phyloP scores from a whole-genome alignment of 2,329 filamentous ascomycete genomes.

The Ascocoryne sarcoides region DNA sequence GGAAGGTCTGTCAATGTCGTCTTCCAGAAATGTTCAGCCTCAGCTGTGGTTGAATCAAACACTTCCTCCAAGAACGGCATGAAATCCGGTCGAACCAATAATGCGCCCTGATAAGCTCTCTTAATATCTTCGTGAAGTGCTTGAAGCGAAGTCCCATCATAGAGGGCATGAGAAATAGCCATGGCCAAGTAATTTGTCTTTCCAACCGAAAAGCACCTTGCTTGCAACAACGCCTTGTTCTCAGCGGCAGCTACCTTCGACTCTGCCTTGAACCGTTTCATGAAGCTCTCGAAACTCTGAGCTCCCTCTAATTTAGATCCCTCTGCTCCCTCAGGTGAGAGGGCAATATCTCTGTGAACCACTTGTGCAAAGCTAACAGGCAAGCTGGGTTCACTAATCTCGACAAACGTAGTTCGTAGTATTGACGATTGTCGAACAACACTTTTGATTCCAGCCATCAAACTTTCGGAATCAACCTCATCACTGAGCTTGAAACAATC shows the following conservation, averaged over 20 bases:
- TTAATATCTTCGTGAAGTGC: constrained; percentile 65
- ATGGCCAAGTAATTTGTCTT: constrained; percentile 42
- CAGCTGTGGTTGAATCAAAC: constrained; percentile 30
- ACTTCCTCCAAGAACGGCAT: constrained; percentile 43
- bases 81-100: constrained; percentile 37
- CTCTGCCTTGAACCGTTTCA: constrained; percentile 33
- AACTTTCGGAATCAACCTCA: constrained; percentile 43
- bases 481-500: constrained; percentile 58
- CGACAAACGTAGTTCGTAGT: constrained; percentile 64
- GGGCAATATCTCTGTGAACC: constrained; percentile 28
- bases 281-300: constrained; percentile 25
- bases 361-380: constrained; percentile 48
- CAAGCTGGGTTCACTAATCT: constrained; percentile 52
- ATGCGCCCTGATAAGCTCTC: constrained; percentile 47
- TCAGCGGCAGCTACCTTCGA: constrained; percentile 32
- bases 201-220: constrained; percentile 34
- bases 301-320: background rate
- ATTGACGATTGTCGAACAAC: constrained; percentile 59
- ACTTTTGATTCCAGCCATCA: constrained; percentile 52
- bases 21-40: constrained; percentile 60
- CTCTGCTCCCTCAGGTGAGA: constrained; percentile 1
- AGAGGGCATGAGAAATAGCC: constrained; percentile 77
- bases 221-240: constrained; percentile 37
- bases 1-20: constrained; percentile 50
- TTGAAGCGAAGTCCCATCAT: constrained; percentile 78